Conservation (phyloP, 257 asterid species). For the Nicotiana undulata region DNA sequence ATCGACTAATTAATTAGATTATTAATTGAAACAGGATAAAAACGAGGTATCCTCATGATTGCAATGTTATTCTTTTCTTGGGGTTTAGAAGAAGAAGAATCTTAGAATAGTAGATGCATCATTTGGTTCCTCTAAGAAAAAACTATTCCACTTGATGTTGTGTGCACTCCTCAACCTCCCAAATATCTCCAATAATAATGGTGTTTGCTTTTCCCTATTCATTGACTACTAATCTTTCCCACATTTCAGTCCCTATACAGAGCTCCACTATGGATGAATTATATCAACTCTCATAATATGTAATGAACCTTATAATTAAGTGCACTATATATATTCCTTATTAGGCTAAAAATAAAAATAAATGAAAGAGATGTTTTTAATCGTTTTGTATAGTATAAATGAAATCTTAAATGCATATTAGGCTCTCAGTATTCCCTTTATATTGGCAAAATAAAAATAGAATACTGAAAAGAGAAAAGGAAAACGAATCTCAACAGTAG, state of each 20-base stretch:
- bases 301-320: background rate
- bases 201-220: background rate
- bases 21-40: too few species aligned
- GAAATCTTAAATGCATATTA: background rate
- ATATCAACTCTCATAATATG: background rate
- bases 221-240: background rate
- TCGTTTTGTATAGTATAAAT: background rate
- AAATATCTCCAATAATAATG: background rate
- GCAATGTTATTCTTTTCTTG: background rate
- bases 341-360: background rate
- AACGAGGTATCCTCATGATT: background rate
- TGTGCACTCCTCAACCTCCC: background rate
- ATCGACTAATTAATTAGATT: too few species aligned
- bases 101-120: background rate
- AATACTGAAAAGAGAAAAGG: too few species aligned
- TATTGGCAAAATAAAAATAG: too few species aligned
- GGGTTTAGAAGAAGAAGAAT: background rate
- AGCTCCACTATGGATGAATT: background rate
- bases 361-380: too few species aligned
- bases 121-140: background rate
- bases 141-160: background rate
- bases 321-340: background rate
- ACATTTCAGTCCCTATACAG: background rate
- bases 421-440: too few species aligned
- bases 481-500: too few species aligned